phyloP scores from a whole-genome alignment of 495 filamentous ascomycete species.

The Daldinia concentrica region DNA sequence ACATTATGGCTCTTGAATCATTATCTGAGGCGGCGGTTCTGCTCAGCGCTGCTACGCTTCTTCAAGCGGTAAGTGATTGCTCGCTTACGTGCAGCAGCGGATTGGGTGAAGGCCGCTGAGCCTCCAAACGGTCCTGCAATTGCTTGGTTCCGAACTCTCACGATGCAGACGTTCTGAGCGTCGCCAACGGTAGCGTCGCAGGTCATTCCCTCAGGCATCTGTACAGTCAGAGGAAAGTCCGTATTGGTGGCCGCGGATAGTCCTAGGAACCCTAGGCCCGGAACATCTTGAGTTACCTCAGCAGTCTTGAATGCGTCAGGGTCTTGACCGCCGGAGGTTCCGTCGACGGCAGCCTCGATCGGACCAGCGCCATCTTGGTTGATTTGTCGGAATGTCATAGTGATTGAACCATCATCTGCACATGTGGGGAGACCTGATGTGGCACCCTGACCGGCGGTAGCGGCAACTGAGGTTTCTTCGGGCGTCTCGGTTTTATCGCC shows the following conservation, averaged over 20 bases:
- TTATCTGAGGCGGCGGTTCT: constrained; percentile 40
- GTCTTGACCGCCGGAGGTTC: constrained; percentile 65
- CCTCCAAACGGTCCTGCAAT: constrained; percentile 70
- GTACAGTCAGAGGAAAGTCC: constrained; percentile 64
- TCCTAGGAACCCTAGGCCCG: constrained; percentile 60
- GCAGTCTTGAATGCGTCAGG: constrained; percentile 62
- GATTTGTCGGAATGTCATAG: constrained; percentile 64
- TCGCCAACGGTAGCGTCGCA: constrained; percentile 64
- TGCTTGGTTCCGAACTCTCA: constrained; percentile 64
- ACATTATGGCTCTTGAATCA: neutral
- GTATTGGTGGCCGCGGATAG: constrained; percentile 59
- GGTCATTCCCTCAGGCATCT: constrained; percentile 70
- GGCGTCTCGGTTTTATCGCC: constrained; percentile 52
- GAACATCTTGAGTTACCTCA: constrained; percentile 66
- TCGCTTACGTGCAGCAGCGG: constrained; percentile 57
- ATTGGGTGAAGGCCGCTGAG: constrained; percentile 61
- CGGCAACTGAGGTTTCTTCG: constrained; percentile 55
- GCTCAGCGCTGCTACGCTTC: constrained; percentile 47
- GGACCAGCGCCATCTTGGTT: constrained; percentile 65
- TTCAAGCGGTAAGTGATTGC: constrained; percentile 56
- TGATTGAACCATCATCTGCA: constrained; percentile 62
- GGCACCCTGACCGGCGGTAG: constrained; percentile 54
- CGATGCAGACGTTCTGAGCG: constrained; percentile 65
- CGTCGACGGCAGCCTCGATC: constrained; percentile 58
- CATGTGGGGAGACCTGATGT: constrained; percentile 60